Evolutionary conservation across 805 yeast genomes (phyloP), one percentile per base, ranked within the genome.

Genomic region (Wickerhamomyces alni): DNA sequence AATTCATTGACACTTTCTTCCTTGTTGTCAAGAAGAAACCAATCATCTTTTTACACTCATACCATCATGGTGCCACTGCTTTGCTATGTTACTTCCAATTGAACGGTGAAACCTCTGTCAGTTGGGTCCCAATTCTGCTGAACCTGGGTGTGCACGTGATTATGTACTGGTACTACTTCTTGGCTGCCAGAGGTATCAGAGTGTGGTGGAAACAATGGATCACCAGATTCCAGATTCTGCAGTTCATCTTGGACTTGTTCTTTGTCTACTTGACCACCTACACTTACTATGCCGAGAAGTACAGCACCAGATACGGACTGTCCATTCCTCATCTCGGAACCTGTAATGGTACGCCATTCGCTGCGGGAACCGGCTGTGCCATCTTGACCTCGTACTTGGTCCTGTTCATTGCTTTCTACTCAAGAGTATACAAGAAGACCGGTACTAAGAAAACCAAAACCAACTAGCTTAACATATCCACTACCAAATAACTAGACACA

Each of bases 201-300:
- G 96, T 91, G 39, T 89, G 97, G 97, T 91, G 99, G 99, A 91
- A 93, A 70, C 94, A 89, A 70, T 91, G 96, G 96, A 96, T 91
- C 51, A 91, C 99, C 41, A 76, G 95, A 50, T 81, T 87, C 72
- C 99, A 91, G 72, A 91, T 91, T 67, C 70, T 86, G 56, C 99
- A 91, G 70, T 91, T 91, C 60, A 67, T 91, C 51, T 72, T 91
- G 58, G 99, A 91, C 65, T 75, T 91, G 58, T 78, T 73, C 32
- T 89, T 91, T 61, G 94, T 93, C 48, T 93, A 88, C 72, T 88
- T 86, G 64, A 96, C 96, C 37, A 83, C 95, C 40, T 91, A 87
- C 68, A 82, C 96, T 47, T 88, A 82, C 69, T 87, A 85, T 61
- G 89, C 93, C 30, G 70, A 70, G 61, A 74, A 71, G 44, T 87